Conservation (phyloP, 2,329 filamentous ascomycete species). For the Xylogone sp. region DNA sequence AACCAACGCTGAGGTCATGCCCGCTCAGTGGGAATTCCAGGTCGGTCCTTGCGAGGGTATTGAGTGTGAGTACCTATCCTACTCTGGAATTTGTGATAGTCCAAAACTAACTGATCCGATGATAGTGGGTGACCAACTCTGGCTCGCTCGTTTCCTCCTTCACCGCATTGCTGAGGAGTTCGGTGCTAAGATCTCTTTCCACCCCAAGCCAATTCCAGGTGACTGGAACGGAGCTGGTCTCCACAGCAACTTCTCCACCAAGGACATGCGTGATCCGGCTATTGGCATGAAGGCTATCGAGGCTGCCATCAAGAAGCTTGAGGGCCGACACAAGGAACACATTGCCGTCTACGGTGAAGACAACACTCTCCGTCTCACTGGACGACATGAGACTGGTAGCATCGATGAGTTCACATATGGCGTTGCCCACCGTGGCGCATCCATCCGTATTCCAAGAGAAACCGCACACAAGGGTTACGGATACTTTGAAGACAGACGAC, state of each 20-base stretch:
- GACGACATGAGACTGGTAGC: conserved; percentile 86
- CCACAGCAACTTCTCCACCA: conserved; percentile 89
- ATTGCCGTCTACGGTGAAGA: conserved; percentile 94
- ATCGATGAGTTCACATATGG: conserved; percentile 94
- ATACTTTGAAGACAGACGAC: conserved; percentile 86
- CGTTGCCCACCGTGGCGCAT: conserved; percentile 92
- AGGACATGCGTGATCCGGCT: conserved; percentile 82
- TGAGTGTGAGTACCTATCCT: conserved; percentile 53
- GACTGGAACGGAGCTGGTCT: conserved; percentile 97
- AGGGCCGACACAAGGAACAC: conserved; percentile 74
- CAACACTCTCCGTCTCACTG: conserved; percentile 91
- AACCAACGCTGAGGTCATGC: conserved; percentile 99
- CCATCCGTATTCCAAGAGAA: conserved; percentile 86
- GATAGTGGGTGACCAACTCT: conserved; percentile 90
- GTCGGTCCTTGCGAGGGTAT: conserved; percentile 89
- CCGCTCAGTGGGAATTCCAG: conserved; percentile 97
- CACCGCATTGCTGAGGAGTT: conserved; percentile 94
- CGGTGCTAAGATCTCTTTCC: conserved; percentile 89
- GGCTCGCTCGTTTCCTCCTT: conserved; percentile 86
- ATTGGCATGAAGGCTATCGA: conserved; percentile 91
- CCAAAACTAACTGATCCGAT: conserved; percentile 20
- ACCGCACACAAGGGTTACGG: conserved; percentile 84
- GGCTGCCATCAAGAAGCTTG: conserved; percentile 77
- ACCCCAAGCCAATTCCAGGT: conserved; percentile 92
- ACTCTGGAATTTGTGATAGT: conserved; percentile 1